A percentile compares a stretch with the other conserved stretches of the same genome.
phyloP scores from a whole-genome alignment of 179 eudicot genomes.

The Carnegiea gigantea region DNA sequence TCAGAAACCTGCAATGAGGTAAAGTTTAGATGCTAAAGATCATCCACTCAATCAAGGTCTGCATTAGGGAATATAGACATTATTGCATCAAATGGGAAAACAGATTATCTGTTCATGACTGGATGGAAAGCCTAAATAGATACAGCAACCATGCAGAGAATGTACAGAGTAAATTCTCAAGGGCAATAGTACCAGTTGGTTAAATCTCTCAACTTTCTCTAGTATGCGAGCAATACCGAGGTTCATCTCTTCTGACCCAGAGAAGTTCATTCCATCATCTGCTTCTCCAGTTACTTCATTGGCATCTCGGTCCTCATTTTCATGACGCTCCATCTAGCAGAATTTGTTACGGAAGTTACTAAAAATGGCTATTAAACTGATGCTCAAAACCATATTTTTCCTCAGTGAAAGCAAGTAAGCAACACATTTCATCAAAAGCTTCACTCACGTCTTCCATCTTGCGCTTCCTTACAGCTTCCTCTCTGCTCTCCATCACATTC shows the following conservation, averaged over 20 bases:
- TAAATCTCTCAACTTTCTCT: constrained; percentile 71
- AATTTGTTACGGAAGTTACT: constrained; percentile 22
- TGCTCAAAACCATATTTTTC: background rate
- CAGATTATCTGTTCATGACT: background rate
- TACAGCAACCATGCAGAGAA: background rate
- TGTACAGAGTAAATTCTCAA: background rate
- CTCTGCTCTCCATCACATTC: constrained; percentile 47
- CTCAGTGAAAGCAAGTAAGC: constrained; percentile 12
- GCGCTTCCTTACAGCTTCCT: constrained; percentile 49
- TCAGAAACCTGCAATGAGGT: constrained; percentile 62
- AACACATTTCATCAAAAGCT: background rate
- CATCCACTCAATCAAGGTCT: background rate
- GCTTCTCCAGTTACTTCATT: constrained; percentile 50
- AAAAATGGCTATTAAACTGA: background rate
- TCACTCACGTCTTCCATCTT: constrained; percentile 49
- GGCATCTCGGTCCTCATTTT: constrained; percentile 33
- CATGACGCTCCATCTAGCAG: constrained; percentile 50
- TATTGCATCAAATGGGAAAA: background rate
- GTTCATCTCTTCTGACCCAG: constrained; percentile 78
- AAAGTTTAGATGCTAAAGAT: background rate
- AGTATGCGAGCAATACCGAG: constrained; percentile 59
- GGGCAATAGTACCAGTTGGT: constrained; percentile 58
- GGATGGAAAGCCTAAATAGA: background rate
- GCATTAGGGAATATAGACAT: background rate
- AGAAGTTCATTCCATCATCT: constrained; percentile 47